Evolutionary conservation across 768 basidiomycete genomes (phyloP).

Genomic region (Boletus subparvulus): DNA sequence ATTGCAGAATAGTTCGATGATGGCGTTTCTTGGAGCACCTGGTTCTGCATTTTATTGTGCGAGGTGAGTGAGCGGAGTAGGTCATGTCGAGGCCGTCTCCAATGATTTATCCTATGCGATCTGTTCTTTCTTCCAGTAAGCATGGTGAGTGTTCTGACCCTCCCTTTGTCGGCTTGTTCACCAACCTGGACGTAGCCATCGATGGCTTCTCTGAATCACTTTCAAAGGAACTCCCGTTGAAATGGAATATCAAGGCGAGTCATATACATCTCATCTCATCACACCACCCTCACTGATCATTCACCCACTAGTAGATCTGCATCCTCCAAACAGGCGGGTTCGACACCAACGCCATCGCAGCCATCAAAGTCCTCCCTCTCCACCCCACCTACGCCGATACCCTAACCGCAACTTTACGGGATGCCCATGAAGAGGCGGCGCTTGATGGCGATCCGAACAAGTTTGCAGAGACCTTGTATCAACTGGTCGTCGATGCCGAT

Average conservation of each 20-base stretch:
- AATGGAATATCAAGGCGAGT: slow-evolving; percentile 21
- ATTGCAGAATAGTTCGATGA: slow-evolving; percentile 6
- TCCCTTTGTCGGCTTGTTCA: too few species aligned
- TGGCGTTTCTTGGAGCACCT: background rate
- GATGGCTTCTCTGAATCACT: slow-evolving; percentile 6
- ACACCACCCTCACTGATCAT: too few species aligned
- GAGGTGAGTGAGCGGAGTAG: background rate
- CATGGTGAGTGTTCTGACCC: too few species aligned
- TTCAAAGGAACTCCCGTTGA: background rate
- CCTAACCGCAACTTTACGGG: background rate
- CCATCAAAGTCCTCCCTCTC: background rate
- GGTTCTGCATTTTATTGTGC: slow-evolving; percentile 2
- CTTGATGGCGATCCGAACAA: slow-evolving; percentile 15
- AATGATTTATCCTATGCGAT: too few species aligned
- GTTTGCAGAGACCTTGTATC: slow-evolving; percentile 7
- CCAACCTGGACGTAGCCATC: slow-evolving; percentile 1
- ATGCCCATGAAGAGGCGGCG: background rate
- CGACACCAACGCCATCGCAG: slow-evolving; percentile 7
- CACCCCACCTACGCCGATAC: slow-evolving; percentile 1
- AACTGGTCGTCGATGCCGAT: background rate
- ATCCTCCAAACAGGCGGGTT: slow-evolving; percentile 22
- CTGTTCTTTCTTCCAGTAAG: too few species aligned
- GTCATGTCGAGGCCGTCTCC: background rate
- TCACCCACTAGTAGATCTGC: slow-evolving; percentile 3
- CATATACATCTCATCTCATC: too few species aligned